These are phyloP conservation scores for Pseudocercospora macadamiae DNA, from an alignment of 2,329 filamentous ascomycete genomes.

Conservation along the genomic window DNA sequence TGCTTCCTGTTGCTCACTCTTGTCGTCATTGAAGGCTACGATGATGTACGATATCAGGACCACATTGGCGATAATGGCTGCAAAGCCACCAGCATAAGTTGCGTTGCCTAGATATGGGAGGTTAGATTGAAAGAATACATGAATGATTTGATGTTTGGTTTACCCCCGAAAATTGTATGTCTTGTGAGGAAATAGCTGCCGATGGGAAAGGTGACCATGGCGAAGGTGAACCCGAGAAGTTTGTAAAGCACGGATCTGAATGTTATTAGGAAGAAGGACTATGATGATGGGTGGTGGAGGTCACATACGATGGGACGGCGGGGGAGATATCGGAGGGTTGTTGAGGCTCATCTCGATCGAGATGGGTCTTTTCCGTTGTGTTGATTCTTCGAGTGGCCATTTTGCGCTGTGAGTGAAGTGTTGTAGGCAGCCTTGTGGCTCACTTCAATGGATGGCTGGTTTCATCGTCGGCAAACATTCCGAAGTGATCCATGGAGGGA, in stretches of 20 bases:
- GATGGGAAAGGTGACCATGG: conserved; percentile 87
- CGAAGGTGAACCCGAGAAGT: conserved; percentile 84
- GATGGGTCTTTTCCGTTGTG: conserved; percentile 66
- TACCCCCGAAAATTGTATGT: conserved; percentile 76
- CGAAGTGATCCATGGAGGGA: no score
- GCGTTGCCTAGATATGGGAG: conserved; percentile 68
- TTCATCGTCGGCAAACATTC: neutral
- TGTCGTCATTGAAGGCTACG: conserved; percentile 88
- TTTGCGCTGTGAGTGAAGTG: conserved; percentile 1
- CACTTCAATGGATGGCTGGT: neutral
- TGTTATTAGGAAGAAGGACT: neutral
- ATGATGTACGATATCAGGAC: conserved; percentile 89
- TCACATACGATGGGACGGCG: conserved; percentile 75
- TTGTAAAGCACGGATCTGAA: conserved; percentile 81
- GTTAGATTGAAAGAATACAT: no score
- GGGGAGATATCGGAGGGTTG: conserved; percentile 70
- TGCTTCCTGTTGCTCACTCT: conserved; percentile 53
- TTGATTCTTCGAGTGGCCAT: conserved; percentile 74
- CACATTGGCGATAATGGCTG: conserved; percentile 87
- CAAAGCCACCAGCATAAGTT: conserved; percentile 81
- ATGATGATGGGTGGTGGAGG: neutral
- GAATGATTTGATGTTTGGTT: no score
- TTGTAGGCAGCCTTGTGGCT: neutral
- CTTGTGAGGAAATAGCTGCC: conserved; percentile 85
- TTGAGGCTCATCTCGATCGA: conserved; percentile 48